Percentiles rank a stretch among this genome's conserved stretches.
phyloP scores from a whole-genome alignment of 306 rosid genomes.

The Prinsepia uniflora region DNA sequence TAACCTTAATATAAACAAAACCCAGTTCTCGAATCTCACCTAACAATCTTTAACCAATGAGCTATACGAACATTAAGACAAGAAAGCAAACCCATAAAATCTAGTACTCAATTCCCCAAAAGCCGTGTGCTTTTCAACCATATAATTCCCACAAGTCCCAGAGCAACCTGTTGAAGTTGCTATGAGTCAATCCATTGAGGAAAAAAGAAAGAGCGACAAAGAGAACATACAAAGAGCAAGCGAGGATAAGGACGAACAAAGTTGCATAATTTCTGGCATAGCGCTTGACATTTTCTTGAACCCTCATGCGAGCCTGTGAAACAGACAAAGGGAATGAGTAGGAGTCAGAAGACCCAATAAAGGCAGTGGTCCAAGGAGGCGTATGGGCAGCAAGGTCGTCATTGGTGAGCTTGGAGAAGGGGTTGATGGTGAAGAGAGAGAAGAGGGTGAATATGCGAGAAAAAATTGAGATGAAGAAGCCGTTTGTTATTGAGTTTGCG shows the following conservation, averaged over 20 bases:
- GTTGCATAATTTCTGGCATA: constrained; percentile 82
- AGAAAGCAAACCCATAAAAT: neutral
- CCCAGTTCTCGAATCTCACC: constrained; percentile 15
- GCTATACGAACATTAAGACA: neutral
- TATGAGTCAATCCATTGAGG: constrained; percentile 2
- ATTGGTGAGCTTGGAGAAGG: constrained; percentile 75
- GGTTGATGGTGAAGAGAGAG: constrained; percentile 70
- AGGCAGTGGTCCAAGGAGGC: constrained; percentile 73
- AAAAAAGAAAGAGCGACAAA: constrained; percentile 8
- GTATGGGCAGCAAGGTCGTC: constrained; percentile 65
- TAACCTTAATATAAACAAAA: neutral
- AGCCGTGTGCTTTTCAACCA: neutral
- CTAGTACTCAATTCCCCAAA: neutral
- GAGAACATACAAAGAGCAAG: constrained; percentile 62
- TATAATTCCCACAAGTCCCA: neutral
- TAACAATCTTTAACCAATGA: neutral
- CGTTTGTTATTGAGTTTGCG: constrained; percentile 29
- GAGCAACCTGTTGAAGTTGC: too few species aligned
- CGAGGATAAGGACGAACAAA: constrained; percentile 62
- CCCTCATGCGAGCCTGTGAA: constrained; percentile 75
- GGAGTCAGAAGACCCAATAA: constrained; percentile 48
- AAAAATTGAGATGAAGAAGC: constrained; percentile 43
- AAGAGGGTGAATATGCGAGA: constrained; percentile 56
- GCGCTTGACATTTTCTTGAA: constrained; percentile 85
- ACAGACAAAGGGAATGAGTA: constrained; percentile 80